Conservation (phyloP, 116 monocot species). For the Dioscorea cayenensis region DNA sequence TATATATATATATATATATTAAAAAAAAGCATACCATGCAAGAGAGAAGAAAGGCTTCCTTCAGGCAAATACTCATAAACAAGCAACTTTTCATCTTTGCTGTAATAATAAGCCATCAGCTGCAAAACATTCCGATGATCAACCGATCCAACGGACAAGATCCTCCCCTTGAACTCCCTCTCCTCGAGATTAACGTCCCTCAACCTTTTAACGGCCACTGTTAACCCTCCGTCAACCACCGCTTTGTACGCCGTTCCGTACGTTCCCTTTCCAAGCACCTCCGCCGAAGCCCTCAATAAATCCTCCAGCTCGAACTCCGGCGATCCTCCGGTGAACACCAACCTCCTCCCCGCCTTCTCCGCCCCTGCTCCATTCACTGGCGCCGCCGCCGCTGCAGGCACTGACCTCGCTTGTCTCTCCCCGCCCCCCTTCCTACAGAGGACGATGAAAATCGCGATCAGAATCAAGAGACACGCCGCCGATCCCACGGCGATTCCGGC, state of each 20-base stretch:
- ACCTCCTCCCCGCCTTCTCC: constrained; percentile 14
- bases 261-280: constrained; percentile 70
- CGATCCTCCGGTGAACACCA: constrained; percentile 30
- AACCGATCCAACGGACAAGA: constrained; percentile 37
- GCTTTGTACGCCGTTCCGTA: constrained; percentile 70
- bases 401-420: not conserved
- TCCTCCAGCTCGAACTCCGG: constrained; percentile 50
- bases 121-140: constrained; percentile 45
- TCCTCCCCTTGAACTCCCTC: constrained; percentile 31
- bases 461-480: constrained; percentile 20
- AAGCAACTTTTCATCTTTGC: constrained; percentile 82
- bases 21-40: constrained; percentile 37
- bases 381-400: constrained; percentile 1
- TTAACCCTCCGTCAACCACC: constrained; percentile 31
- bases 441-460: constrained; percentile 27
- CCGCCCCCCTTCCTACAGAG: constrained; percentile 21
- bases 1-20: too few species aligned
- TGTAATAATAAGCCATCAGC: constrained; percentile 61
- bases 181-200: constrained; percentile 39
- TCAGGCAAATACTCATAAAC: constrained; percentile 62
- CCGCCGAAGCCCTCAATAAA: constrained; percentile 64
- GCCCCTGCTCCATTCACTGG: not conserved
- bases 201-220: constrained; percentile 57
- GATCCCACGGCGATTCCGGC: constrained; percentile 55
- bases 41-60: constrained; percentile 62